Base-by-base conservation (phyloP, 441 rosid species). In the Jatropha podagrica region DNA sequence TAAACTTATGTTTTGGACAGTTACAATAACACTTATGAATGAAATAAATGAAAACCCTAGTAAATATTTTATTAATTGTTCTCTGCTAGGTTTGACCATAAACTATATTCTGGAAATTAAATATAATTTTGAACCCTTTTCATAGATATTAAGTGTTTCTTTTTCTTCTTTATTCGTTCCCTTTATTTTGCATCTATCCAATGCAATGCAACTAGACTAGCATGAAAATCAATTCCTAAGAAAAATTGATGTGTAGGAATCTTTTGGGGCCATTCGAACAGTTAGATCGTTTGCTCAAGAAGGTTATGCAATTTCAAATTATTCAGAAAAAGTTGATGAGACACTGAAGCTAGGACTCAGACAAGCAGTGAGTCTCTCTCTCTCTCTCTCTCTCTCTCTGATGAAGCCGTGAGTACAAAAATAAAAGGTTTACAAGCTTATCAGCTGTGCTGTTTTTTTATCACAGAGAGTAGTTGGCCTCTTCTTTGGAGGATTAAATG, bases 271-370 rank as follows among this genome's bases (percentile, higher is more conserved):
- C 40, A 86, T 93, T 74, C 93, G 97, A 65, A 96, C 99, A 0
- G 99, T 96, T 44, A 88, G 99, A 86, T 91, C 98, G 79, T 96
- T 91, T 81, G 97, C 99, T 13, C 95, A 93, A 85, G 98, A 96
- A 89, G 66, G 70, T 65, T 81, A 80, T 76, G 92, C 87, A 79
- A 86, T 89, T 74, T 93, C 95, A 66, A 84, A 81, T 61, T 95
- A 95, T 83, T 85, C 97, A 2, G 79, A 89, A 74, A 91, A 95
- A 86, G 99, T 95, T 18, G 94, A 93, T 59, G 97, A 90, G 81
- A 93, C 98, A 17, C 81, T 95, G 78, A 86, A 85, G 72, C 88
- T 95, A 38, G 99, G 99, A 78, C 90, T 95, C 77, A 86, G 84
- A 80, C 97, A 91, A 88, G 99, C 99, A 78, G 98, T 96, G 79